Evolutionary conservation across 2,329 filamentous ascomycete species (phyloP).

Genomic region (Arthrobotrys conoides): DNA sequence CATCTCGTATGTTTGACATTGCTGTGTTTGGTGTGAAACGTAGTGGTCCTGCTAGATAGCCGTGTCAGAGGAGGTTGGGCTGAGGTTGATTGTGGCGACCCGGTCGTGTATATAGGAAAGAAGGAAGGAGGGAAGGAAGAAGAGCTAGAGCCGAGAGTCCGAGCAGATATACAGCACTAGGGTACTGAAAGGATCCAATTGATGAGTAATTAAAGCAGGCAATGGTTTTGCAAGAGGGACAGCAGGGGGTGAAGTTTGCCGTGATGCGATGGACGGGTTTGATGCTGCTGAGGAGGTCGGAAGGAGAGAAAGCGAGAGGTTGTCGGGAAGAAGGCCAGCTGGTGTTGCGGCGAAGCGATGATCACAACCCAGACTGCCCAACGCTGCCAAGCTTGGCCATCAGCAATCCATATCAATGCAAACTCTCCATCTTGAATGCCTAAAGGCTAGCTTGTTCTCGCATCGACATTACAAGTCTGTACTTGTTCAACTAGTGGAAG

Average conservation of each 20-base stretch:
- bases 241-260: conserved; percentile 1
- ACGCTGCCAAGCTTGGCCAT: conserved; percentile 45
- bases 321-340: conserved; percentile 31
- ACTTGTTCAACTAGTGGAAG: background rate
- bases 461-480: conserved; percentile 18
- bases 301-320: conserved; percentile 19
- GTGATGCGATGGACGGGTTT: conserved; percentile 1
- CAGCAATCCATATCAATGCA: conserved; percentile 24
- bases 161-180: background rate
- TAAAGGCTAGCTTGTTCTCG: conserved; percentile 7
- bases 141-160: background rate
- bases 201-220: conserved; percentile 28
- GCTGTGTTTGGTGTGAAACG: background rate
- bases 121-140: background rate
- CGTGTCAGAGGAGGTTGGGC: conserved; percentile 8
- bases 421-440: background rate
- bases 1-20: conserved; percentile 49
- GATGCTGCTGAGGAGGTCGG: background rate
- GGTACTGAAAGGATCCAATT: conserved; percentile 44
- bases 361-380: conserved; percentile 35
- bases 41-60: background rate
- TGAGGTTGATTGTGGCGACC: background rate
- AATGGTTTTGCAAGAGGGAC: background rate
- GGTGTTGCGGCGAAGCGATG: conserved; percentile 44
- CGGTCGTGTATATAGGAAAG: background rate